Conservation (phyloP, 345 rosid genomes). For the Pistacia integerrima region DNA sequence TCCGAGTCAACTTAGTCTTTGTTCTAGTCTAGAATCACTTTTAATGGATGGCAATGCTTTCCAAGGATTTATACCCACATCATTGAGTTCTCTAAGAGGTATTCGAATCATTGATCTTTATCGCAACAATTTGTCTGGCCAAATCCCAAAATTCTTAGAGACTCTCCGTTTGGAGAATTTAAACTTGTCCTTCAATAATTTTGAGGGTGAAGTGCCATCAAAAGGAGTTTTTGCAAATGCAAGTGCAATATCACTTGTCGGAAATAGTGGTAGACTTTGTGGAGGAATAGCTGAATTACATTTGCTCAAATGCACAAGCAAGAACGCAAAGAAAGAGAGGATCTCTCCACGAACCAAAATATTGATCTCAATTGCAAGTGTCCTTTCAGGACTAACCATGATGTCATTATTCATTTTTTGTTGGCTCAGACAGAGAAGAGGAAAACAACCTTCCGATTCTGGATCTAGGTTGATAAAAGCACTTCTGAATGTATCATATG, state of each 20-base stretch:
- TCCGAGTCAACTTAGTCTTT: too few species aligned
- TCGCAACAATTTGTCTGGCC: too few species aligned
- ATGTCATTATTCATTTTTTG: not conserved
- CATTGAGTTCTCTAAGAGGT: too few species aligned
- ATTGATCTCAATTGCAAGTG: not conserved
- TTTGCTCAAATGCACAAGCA: constrained; percentile 15
- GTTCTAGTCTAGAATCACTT: too few species aligned
- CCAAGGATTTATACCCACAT: too few species aligned
- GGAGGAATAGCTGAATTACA: constrained; percentile 22
- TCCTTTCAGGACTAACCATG: not conserved
- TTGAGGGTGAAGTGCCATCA: constrained; percentile 26
- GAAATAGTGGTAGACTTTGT: constrained; percentile 24
- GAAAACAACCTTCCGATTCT: not conserved
- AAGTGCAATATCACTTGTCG: constrained; percentile 10
- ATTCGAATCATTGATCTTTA: too few species aligned
- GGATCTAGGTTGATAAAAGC: not conserved
- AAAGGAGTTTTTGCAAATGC: constrained; percentile 31
- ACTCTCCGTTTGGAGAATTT: too few species aligned
- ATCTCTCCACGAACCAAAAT: constrained; percentile 9
- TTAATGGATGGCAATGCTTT: too few species aligned
- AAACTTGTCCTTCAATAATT: constrained; percentile 25
- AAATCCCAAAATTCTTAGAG: too few species aligned
- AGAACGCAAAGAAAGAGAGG: not conserved
- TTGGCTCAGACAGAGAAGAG: not conserved
- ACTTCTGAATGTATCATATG: not conserved